These are phyloP conservation scores for Arctium lappa DNA, from an alignment of 129 eudicot species.

Conservation along the genomic window DNA sequence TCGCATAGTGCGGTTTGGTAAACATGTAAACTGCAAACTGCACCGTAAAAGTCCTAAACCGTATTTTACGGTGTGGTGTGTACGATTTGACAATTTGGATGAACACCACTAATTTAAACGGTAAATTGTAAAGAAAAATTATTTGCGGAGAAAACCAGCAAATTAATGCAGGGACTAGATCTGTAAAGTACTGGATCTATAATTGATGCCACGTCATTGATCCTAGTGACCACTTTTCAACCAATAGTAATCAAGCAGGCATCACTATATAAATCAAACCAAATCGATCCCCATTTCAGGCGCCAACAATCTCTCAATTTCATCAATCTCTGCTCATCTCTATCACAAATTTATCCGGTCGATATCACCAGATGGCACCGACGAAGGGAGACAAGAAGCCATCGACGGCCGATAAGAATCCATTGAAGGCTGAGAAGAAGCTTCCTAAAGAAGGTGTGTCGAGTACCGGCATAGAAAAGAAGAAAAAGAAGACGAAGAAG, in stretches of 20 bases:
- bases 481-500: conserved; percentile 7
- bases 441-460: conserved; percentile 1
- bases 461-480: background rate
- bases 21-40: too few relatives aligned
- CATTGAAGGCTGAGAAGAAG: conserved; percentile 13
- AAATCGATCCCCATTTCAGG: background rate
- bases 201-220: background rate
- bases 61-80: too few relatives aligned
- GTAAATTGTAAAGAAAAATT: too few relatives aligned
- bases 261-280: background rate
- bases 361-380: conserved; percentile 4
- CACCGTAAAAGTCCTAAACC: too few relatives aligned
- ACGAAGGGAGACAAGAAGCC: conserved; percentile 4
- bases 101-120: too few relatives aligned
- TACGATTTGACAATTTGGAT: too few relatives aligned
- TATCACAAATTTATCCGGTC: background rate
- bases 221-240: background rate
- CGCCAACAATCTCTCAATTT: background rate
- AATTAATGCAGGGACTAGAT: too few relatives aligned
- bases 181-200: too few relatives aligned
- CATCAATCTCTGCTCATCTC: background rate
- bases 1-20: too few relatives aligned
- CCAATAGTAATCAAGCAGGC: background rate
- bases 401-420: background rate
- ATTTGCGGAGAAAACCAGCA: too few relatives aligned